A percentile compares a stretch with the other conserved stretches of the same genome.
phyloP scores from a whole-genome alignment of 805 yeast species.

The Blastobotrys chiropterorum region DNA sequence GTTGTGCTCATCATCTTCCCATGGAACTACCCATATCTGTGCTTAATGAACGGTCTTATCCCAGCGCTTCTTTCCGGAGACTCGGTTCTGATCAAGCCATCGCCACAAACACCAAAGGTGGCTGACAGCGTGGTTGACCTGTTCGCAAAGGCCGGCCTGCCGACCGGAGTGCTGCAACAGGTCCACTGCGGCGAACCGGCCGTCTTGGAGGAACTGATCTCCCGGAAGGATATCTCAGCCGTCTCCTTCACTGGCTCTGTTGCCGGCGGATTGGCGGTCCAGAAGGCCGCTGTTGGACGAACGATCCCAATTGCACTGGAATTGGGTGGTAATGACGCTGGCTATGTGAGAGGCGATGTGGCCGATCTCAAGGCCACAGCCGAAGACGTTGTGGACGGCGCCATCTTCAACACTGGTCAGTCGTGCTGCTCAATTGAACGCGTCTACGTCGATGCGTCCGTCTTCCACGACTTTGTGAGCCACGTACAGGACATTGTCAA shows the following conservation, averaged over 20 bases:
- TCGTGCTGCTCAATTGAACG: constrained; percentile 92
- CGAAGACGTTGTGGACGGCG: constrained; percentile 63
- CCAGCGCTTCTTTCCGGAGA: constrained; percentile 86
- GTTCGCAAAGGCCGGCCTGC: constrained; percentile 70
- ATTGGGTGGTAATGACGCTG: constrained; percentile 88
- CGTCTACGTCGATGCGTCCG: constrained; percentile 67
- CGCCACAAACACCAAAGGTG: constrained; percentile 82
- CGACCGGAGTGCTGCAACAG: constrained; percentile 74
- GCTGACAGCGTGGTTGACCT: constrained; percentile 63
- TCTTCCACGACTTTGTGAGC: constrained; percentile 60
- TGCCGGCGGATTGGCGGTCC: constrained; percentile 64
- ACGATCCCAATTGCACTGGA: constrained; percentile 78
- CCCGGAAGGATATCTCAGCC: constrained; percentile 63
- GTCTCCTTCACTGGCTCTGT: constrained; percentile 89
- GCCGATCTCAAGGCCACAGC: constrained; percentile 63
- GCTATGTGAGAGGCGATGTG: constrained; percentile 71
- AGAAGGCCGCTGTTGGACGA: constrained; percentile 67
- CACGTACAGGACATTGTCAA: constrained; percentile 48
- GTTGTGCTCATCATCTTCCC: constrained; percentile 88
- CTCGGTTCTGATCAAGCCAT: constrained; percentile 77
- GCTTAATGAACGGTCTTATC: constrained; percentile 83
- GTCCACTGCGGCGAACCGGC: constrained; percentile 66
- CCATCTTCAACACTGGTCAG: constrained; percentile 85
- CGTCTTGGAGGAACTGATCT: constrained; percentile 64
- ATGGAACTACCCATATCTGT: constrained; percentile 88